Evolutionary conservation across 371 early-diverging fungal genomes (phyloP), one percentile per base, ranked within the genome.

Genomic region (Mortierella sp.): DNA sequence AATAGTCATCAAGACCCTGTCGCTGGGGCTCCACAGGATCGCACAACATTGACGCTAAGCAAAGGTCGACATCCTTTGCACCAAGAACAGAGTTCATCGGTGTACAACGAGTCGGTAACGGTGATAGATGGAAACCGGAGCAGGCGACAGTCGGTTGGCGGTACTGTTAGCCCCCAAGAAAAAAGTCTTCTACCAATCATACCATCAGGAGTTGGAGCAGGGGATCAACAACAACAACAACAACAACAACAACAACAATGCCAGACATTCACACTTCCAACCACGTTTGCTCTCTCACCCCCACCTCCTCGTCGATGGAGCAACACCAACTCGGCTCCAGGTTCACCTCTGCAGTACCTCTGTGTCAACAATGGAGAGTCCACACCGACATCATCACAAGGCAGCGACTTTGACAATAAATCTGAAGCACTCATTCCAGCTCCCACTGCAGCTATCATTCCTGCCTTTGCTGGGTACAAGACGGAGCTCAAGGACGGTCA

Each of bases 321-420:
- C 43, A 51, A 54, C 9, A 40, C 44, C 24, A 50, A 37, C 0
- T 71, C 78, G 5, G 74, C 31, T 21, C 82, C 82, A 16, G 76
- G 51, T 28, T 82, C 82, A 13, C 82, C 82, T 9, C 51, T 82
- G n/a, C 82, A 82, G 31, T 82, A 82, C 37, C 78, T 82, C 19
- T 46, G 51, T 46, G 71, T 78, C n/a, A 71, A 59, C 14, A 67
- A 74, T 26, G 78, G 69, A 14, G 78, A 78, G n/a, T 26, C 72
- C 28, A 26, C 53, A 21, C 69, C 73, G 0, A 5, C 64, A 16
- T 5, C 64, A 10, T n/a, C 31, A 13, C 19, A 28, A 28, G 55
- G 28, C 21, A 40, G 37, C 14, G 53, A 50, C 43, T 40, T 67
- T 67, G 40, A 67, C 43, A 67, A 67, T 67, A 37, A 67, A 4